Evolutionary conservation across 768 basidiomycete genomes (phyloP).

Genomic region (Piloderma croceum): DNA sequence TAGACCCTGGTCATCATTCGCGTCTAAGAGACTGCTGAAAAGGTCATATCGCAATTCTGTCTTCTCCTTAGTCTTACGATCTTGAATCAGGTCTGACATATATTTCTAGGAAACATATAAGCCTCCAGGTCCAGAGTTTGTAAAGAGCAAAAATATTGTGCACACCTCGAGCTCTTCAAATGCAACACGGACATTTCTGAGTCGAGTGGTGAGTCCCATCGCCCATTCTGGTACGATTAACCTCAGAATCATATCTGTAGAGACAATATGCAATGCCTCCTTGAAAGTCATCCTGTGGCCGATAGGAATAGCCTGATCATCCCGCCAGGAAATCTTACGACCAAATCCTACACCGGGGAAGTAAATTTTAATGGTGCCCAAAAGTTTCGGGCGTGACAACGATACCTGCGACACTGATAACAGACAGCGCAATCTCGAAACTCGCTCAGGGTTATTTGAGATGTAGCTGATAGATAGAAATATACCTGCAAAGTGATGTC

Average conservation of each 20-base stretch:
- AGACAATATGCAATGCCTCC: slow-evolving; percentile 24
- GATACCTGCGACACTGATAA: slow-evolving; percentile 31
- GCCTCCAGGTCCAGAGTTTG: no score
- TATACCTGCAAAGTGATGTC: slow-evolving; percentile 52
- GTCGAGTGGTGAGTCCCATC: slow-evolving; percentile 15
- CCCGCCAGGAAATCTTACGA: slow-evolving; percentile 5
- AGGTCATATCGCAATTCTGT: slow-evolving; percentile 28
- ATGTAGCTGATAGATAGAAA: no score
- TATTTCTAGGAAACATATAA: slow-evolving; percentile 23
- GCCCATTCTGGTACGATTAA: slow-evolving; percentile 22
- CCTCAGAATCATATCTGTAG: slow-evolving; percentile 19
- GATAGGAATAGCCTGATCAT: slow-evolving; percentile 1
- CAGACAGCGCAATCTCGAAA: slow-evolving; percentile 34
- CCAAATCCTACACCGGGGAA: slow-evolving; percentile 4
- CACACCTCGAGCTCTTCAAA: slow-evolving; percentile 25
- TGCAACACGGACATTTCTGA: slow-evolving; percentile 17
- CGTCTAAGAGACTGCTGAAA: slow-evolving; percentile 30
- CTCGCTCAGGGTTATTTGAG: no score
- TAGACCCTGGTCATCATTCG: slow-evolving; percentile 22
- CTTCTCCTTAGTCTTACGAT: slow-evolving; percentile 16
- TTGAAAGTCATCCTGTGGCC: slow-evolving; percentile 21
- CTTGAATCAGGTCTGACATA: slow-evolving; percentile 29
- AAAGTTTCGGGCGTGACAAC: no score
- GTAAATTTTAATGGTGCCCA: neutral
- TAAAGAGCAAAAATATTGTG: no score